Percentiles rank a stretch among this genome's conserved stretches.
Evolutionary conservation across 2,329 filamentous ascomycete species (phyloP).

Genomic region (Fusarium zealandicum): DNA sequence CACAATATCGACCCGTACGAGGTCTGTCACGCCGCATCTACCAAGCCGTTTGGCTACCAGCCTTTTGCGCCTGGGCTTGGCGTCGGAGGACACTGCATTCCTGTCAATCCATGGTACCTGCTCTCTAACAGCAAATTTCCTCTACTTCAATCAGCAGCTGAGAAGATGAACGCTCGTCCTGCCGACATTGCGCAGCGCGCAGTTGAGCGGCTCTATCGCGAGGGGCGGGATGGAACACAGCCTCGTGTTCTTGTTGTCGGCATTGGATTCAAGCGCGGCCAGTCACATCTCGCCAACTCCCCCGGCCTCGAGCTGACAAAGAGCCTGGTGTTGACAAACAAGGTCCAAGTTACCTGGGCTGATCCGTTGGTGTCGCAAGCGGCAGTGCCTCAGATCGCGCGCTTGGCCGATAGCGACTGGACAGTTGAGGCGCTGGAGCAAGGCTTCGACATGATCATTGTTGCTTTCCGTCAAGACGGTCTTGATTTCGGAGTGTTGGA

Average conservation of each 20-base stretch:
- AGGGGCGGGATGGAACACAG: conserved; percentile 4
- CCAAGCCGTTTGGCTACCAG: conserved; percentile 62
- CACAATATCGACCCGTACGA: conserved; percentile 59
- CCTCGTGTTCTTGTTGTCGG: conserved; percentile 54
- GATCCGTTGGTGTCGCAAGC: conserved; percentile 54
- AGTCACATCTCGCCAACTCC: conserved; percentile 56
- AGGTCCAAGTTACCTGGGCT: conserved; percentile 53
- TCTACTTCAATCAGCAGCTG: conserved; percentile 53
- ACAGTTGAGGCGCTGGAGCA: conserved; percentile 44
- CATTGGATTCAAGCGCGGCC: conserved; percentile 59
- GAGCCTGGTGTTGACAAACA: conserved; percentile 45
- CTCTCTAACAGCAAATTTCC: conserved; percentile 57
- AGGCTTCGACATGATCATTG: conserved; percentile 53
- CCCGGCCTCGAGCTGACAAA: conserved; percentile 54
- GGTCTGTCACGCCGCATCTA: conserved; percentile 56
- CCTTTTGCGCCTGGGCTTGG: conserved; percentile 56
- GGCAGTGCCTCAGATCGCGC: conserved; percentile 50
- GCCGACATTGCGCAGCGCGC: conserved; percentile 48
- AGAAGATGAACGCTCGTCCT: conserved; percentile 54
- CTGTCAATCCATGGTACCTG: conserved; percentile 62
- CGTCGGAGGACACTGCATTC: conserved; percentile 64
- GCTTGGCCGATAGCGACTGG: conserved; percentile 51
- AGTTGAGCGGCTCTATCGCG: conserved; percentile 42
- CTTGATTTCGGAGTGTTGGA: conserved; percentile 52
- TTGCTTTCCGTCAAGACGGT: conserved; percentile 52